Evolutionary conservation across 2,329 filamentous ascomycete genomes (phyloP).

Genomic region (Magnaporthales sp.): DNA sequence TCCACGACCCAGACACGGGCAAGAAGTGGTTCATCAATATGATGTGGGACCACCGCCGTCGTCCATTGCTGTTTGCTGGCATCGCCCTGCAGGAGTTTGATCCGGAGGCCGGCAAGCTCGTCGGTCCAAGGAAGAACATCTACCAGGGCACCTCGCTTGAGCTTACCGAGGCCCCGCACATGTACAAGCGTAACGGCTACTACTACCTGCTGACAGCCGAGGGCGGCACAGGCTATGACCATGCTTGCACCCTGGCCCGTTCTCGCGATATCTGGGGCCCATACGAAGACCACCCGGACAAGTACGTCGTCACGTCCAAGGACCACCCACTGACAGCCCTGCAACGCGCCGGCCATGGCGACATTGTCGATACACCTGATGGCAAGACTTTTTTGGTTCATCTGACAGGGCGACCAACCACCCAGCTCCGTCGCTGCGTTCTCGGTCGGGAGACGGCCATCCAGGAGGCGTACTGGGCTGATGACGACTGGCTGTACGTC

Average conservation of each 20-base stretch:
- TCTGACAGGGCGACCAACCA: conserved; percentile 40
- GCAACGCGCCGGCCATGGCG: conserved; percentile 68
- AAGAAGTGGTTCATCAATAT: conserved; percentile 50
- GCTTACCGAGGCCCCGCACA: conserved; percentile 33
- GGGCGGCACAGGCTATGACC: conserved; percentile 31
- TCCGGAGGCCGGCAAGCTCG: conserved; percentile 34
- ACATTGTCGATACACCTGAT: conserved; percentile 41
- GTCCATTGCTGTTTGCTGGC: conserved; percentile 42
- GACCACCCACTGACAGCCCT: conserved; percentile 38
- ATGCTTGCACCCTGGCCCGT: conserved; percentile 46
- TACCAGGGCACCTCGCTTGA: conserved; percentile 46
- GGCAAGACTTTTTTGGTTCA: conserved; percentile 46
- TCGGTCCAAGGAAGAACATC: conserved; percentile 46
- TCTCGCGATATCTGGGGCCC: conserved; percentile 47
- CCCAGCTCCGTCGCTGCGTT: conserved; percentile 41
- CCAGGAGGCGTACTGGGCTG: conserved; percentile 49
- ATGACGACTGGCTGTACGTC: conserved; percentile 55
- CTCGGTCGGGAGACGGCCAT: conserved; percentile 48
- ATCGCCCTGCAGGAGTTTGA: conserved; percentile 53
- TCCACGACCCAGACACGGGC: conserved; percentile 44
- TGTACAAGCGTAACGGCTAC: conserved; percentile 32
- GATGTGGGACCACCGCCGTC: conserved; percentile 43
- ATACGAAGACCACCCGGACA: conserved; percentile 50
- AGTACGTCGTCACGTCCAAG: conserved; percentile 44
- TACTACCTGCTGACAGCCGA: conserved; percentile 36